Evolutionary conservation across 371 early-diverging fungal genomes (phyloP).

Genomic region (Coemansia sp.): DNA sequence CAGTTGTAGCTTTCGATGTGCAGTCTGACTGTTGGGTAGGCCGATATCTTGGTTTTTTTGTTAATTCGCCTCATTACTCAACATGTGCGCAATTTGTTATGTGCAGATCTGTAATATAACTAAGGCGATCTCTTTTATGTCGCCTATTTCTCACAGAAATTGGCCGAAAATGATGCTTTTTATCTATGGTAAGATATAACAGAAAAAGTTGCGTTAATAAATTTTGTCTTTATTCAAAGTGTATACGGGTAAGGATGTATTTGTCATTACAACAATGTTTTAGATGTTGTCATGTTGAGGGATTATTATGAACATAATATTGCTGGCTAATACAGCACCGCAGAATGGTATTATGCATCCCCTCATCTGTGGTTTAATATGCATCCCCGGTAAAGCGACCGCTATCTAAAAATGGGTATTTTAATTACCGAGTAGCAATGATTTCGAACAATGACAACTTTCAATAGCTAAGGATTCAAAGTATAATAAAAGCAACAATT

Average conservation of each 20-base stretch:
- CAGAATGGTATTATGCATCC: background rate
- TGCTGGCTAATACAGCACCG: background rate
- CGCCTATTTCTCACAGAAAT: background rate
- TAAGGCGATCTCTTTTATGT: background rate
- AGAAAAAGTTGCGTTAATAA: background rate
- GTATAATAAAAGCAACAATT: too few species aligned
- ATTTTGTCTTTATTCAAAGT: background rate
- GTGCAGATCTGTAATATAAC: background rate
- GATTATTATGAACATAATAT: background rate
- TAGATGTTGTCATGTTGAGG: background rate
- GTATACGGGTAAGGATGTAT: background rate
- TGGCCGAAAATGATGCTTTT: background rate
- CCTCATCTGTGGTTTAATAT: background rate
- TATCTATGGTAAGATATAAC: background rate
- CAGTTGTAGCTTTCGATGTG: too few species aligned
- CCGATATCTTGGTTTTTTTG: background rate
- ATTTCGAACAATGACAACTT: background rate
- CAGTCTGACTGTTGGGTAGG: too few species aligned
- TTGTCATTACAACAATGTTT: background rate
- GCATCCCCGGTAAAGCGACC: too few species aligned
- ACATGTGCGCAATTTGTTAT: background rate
- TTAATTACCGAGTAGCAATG: too few species aligned
- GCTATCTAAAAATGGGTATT: too few species aligned
- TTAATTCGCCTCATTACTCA: background rate
- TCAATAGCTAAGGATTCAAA: background rate